A percentile compares a stretch with the other conserved stretches of the same genome.
Conservation (phyloP, 2,329 filamentous ascomycete species). For the Trichoderma atroviride region DNA sequence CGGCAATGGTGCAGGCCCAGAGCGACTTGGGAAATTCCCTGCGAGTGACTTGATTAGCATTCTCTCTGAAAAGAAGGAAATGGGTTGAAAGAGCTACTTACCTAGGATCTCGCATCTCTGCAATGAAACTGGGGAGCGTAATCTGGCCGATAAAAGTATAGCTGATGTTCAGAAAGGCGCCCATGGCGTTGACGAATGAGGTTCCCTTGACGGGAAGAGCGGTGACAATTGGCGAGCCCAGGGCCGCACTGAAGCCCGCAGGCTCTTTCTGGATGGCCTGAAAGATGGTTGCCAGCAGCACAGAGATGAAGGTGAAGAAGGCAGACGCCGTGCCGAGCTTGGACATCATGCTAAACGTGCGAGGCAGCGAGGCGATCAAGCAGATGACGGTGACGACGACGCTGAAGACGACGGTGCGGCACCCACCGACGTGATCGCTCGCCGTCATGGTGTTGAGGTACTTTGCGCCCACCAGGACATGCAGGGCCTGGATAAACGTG, state of each 20-base stretch:
- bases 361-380: conserved; percentile 77
- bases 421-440: conserved; percentile 60
- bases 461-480: conserved; percentile 81
- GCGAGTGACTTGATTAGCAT: conserved; percentile 43
- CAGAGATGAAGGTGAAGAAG: conserved; percentile 86
- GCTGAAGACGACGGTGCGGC: conserved; percentile 80
- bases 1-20: conserved; percentile 85
- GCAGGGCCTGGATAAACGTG: conserved; percentile 82
- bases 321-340: conserved; percentile 80
- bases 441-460: conserved; percentile 88
- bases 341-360: conserved; percentile 80
- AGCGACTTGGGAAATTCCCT: conserved; percentile 91
- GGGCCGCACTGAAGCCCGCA: conserved; percentile 60
- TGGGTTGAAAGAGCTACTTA: conserved; percentile 31
- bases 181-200: conserved; percentile 80
- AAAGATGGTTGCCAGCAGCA: conserved; percentile 82
- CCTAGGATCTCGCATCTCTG: conserved; percentile 77
- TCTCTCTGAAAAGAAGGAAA: background rate
- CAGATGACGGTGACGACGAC: conserved; percentile 74
- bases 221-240: conserved; percentile 68
- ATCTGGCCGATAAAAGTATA: conserved; percentile 98
- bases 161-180: conserved; percentile 90
- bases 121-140: conserved; percentile 90
- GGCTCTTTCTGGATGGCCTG: conserved; percentile 76
- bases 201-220: conserved; percentile 70